Percentiles rank a stretch among this genome's conserved stretches.
These are phyloP conservation scores for Aspergillus ellipticus DNA, from an alignment of 495 filamentous ascomycete genomes.

Conservation along the genomic window DNA sequence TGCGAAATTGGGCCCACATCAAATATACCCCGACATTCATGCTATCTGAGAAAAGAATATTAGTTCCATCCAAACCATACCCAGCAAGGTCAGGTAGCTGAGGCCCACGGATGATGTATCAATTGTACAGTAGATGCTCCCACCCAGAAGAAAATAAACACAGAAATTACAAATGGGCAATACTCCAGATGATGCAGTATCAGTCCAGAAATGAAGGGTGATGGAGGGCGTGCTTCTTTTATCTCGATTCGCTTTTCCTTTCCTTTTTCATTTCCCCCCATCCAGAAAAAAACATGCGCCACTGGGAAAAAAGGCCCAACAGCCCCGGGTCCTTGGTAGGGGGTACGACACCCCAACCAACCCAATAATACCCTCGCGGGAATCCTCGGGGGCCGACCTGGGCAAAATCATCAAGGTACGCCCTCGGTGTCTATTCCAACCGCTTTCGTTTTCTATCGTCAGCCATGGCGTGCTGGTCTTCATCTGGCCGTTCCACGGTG, in stretches of 20 bases:
- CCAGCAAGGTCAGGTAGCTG: neutral
- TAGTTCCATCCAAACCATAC: neutral
- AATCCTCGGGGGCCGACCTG: neutral
- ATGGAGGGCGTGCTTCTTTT: neutral
- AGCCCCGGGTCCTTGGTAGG: neutral
- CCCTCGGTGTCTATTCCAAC: constrained; percentile 43
- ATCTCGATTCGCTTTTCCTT: neutral
- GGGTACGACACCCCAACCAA: neutral
- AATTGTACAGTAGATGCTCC: constrained; percentile 17
- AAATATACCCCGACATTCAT: neutral
- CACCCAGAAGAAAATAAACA: constrained; percentile 19
- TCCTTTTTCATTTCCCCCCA: neutral
- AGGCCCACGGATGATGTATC: neutral
- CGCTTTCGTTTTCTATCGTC: constrained; percentile 82
- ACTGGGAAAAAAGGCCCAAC: neutral
- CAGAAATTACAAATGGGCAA: constrained; percentile 6
- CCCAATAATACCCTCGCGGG: neutral
- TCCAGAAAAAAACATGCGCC: neutral
- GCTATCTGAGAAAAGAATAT: neutral
- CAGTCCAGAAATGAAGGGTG: neutral
- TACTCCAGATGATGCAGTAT: constrained; percentile 9
- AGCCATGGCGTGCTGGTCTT: constrained; percentile 54
- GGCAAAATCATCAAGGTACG: neutral
- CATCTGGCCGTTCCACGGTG: constrained; percentile 67
- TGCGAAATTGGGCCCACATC: neutral